Evolutionary conservation across 805 yeast species (phyloP).

Genomic region (Candida lessepsii): DNA sequence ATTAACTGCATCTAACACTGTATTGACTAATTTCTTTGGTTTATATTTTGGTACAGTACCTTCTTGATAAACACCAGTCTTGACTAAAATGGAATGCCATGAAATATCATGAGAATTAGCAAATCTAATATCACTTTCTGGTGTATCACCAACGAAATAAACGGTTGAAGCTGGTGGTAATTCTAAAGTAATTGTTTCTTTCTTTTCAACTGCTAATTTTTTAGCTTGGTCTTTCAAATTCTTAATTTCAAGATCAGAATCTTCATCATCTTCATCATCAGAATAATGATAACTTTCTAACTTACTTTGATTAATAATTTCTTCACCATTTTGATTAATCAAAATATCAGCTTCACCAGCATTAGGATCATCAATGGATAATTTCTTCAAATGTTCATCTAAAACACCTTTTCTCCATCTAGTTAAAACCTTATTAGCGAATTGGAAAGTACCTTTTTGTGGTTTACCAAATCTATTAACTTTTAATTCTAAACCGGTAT

Average conservation of each 20-base stretch:
- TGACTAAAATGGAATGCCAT: slow-evolving; percentile 82
- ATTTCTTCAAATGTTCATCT: slow-evolving; percentile 66
- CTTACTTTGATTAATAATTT: slow-evolving; percentile 42
- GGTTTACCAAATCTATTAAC: slow-evolving; percentile 90
- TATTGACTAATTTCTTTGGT: slow-evolving; percentile 71
- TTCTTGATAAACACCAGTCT: slow-evolving; percentile 83
- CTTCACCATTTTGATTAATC: slow-evolving; percentile 44
- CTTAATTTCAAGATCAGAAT: slow-evolving; percentile 14
- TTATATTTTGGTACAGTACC: slow-evolving; percentile 76
- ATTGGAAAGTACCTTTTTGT: slow-evolving; percentile 80
- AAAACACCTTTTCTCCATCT: slow-evolving; percentile 77
- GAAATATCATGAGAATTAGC: slow-evolving; percentile 83
- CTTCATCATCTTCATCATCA: slow-evolving; percentile 30
- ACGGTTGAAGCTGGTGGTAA: slow-evolving; percentile 84
- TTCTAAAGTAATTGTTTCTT: slow-evolving; percentile 47
- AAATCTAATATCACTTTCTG: slow-evolving; percentile 83
- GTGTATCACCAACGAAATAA: slow-evolving; percentile 87
- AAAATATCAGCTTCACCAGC: slow-evolving; percentile 43
- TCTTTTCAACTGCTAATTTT: slow-evolving; percentile 35
- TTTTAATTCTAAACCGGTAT: slow-evolving; percentile 76
- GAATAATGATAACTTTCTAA: slow-evolving; percentile 35
- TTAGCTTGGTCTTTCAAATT: slow-evolving; percentile 12
- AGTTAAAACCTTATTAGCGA: slow-evolving; percentile 73
- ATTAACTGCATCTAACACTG: slow-evolving; percentile 78
- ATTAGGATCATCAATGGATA: slow-evolving; percentile 42